Evolutionary conservation across 1,139 yeast genomes (phyloP).

Genomic region (Pichiaceae sp.): DNA sequence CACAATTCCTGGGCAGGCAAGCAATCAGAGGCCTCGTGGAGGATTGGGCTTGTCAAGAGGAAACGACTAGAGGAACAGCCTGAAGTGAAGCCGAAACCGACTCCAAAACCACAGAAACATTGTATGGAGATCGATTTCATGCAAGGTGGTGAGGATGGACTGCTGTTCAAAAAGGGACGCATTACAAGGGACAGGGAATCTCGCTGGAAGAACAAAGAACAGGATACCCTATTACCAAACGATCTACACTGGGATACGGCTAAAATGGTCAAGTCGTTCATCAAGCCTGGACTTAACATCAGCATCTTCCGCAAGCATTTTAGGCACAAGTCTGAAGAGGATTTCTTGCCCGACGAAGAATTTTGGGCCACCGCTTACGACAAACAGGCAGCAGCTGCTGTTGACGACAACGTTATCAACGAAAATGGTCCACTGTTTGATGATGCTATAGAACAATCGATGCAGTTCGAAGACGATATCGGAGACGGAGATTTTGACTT

Average conservation of each 20-base stretch:
- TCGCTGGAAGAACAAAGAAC: neutral
- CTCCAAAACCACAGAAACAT: slow-evolving; percentile 1
- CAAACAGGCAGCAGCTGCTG: slow-evolving; percentile 26
- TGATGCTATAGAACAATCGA: slow-evolving; percentile 10
- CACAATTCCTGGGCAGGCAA: slow-evolving; percentile 13
- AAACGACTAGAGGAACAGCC: slow-evolving; percentile 1
- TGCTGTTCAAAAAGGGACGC: slow-evolving; percentile 43
- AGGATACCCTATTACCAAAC: slow-evolving; percentile 45
- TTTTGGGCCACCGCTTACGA: slow-evolving; percentile 68
- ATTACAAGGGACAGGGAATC: slow-evolving; percentile 21
- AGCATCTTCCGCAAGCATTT: slow-evolving; percentile 3
- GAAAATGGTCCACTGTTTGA: slow-evolving; percentile 19
- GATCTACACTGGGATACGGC: slow-evolving; percentile 70
- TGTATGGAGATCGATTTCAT: slow-evolving; percentile 36
- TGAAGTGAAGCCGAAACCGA: neutral
- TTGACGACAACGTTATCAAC: slow-evolving; percentile 20
- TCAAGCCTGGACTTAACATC: slow-evolving; percentile 41
- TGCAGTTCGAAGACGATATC: neutral
- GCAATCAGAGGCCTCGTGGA: slow-evolving; percentile 12
- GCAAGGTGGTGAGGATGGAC: slow-evolving; percentile 30
- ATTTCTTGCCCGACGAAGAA: slow-evolving; percentile 48
- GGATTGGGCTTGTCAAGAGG: slow-evolving; percentile 3
- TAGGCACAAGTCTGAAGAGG: neutral
- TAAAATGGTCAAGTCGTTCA: slow-evolving; percentile 56
- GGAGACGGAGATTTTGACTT: slow-evolving; percentile 10